Evolutionary conservation across 1,284 basidiomycete species (phyloP), one percentile per base, ranked within the genome.

Genomic region (Cutaneotrichosporon spelunceum): DNA sequence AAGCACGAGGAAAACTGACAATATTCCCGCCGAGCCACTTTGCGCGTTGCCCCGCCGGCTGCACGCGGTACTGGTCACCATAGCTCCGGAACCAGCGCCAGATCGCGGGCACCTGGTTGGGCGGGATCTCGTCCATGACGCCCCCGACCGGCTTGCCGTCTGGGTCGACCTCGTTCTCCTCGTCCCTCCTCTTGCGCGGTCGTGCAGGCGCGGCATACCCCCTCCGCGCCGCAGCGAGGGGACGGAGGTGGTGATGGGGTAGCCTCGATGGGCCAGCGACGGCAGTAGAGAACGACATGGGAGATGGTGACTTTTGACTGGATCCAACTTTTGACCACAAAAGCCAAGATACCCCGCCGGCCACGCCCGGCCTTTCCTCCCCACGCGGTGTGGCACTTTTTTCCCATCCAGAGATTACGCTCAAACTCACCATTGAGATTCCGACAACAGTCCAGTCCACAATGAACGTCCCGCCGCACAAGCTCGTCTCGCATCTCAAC

Each of bases 401-500:
- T 66, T 66, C 59, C 48, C 48, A 13, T 29, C 55, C n/a, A n/a
- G n/a, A n/a, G n/a, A n/a, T n/a, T n/a, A n/a, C n/a, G n/a, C 24
- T 8, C n/a, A 14, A 14, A 6, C 19, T 44, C 9, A 7, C 8
- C 14, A 39, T 57, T 26, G 36, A 44, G n/a, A 36, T 53, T 23
- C 13, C 49, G 34, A 33, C 30, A 7, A 33, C 30, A 33, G 30
- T 33, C 30, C 30, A 33, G 19, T 7, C 44, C 61, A 57, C 58
- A 50, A 70, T 70, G 61, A 63, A 71, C 66, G 65, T 70, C 8
- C 68, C 76, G n/a, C 76, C 78, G 8, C 69, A 72, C 66, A 70
- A 70, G 57, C 70, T 79, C 30, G 74, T 73, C 65, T 68, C 77
- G 23, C 78, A 79, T 57, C 71, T 79, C 29, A 63, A 70, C 58